These are phyloP conservation scores for Colletotrichum sp. DNA, from an alignment of 2,329 filamentous ascomycete genomes.

Conservation along the genomic window DNA sequence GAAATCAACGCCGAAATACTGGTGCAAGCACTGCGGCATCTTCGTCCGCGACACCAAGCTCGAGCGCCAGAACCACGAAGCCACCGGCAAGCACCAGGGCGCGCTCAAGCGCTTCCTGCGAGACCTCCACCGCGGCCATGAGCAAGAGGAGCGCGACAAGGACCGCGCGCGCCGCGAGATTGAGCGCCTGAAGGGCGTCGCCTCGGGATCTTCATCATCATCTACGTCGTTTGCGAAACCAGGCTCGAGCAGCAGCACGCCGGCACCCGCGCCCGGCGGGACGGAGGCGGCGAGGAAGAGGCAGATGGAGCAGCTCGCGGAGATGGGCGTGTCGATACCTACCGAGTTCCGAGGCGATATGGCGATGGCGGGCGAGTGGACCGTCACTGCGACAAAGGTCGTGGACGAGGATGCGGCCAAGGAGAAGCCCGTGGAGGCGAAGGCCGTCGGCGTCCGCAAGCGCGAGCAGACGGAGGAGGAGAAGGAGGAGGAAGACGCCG, in stretches of 20 bases:
- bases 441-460: conserved; percentile 66
- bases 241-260: conserved; percentile 10
- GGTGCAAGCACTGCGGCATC: conserved; percentile 95
- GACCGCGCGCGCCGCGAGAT: conserved; percentile 85
- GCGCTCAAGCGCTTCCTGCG: conserved; percentile 88
- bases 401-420: conserved; percentile 49
- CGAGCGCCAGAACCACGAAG: conserved; percentile 88
- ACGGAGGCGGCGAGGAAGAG: conserved; percentile 74
- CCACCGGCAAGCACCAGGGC: conserved; percentile 83
- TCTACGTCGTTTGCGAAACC: conserved; percentile 33
- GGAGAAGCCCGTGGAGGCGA: conserved; percentile 46
- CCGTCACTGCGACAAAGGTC: conserved; percentile 69
- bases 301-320: conserved; percentile 87
- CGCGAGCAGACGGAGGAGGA: conserved; percentile 65
- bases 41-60: conserved; percentile 93
- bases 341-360: conserved; percentile 79
- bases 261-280: conserved; percentile 25
- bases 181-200: conserved; percentile 81
- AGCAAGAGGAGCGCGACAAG: conserved; percentile 80
- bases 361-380: conserved; percentile 91
- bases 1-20: conserved; percentile 97
- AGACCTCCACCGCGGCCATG: conserved; percentile 84
- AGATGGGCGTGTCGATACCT: conserved; percentile 85
- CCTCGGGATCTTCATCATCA: conserved; percentile 48
- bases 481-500: conserved; percentile 64